Evolutionary conservation across 352 stramenopile genomes (phyloP).

Genomic region (Phytophthora melonis): DNA sequence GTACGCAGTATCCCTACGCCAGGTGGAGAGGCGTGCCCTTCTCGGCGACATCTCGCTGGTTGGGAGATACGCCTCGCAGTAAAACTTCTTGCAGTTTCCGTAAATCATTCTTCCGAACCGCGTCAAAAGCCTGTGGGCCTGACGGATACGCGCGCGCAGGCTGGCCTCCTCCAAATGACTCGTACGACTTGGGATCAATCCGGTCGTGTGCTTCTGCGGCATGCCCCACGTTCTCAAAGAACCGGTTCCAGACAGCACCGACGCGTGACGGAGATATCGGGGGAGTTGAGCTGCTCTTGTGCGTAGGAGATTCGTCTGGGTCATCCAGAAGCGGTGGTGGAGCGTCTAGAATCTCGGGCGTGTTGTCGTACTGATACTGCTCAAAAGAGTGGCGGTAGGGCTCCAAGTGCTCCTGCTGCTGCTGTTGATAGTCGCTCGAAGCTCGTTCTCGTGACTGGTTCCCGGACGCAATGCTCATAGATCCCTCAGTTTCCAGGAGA

Average conservation of each 20-base stretch:
- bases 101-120: conserved; percentile 57
- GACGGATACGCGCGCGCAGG: neutral
- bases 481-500: conserved; percentile 27
- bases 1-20: conserved; percentile 44
- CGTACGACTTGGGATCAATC: conserved; percentile 5
- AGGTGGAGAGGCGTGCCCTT: conserved; percentile 78
- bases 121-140: conserved; percentile 53
- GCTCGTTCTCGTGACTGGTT: conserved; percentile 28
- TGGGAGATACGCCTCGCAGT: conserved; percentile 57
- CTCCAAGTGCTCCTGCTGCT: conserved; percentile 17
- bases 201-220: conserved; percentile 27
- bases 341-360: conserved; percentile 19
- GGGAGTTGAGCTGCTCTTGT: conserved; percentile 12
- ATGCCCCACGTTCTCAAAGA: conserved; percentile 76
- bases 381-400: conserved; percentile 20
- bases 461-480: conserved; percentile 20
- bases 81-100: conserved; percentile 58
- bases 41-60: conserved; percentile 65
- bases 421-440: conserved; percentile 32
- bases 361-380: conserved; percentile 27
- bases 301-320: conserved; percentile 15
- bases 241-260: conserved; percentile 77
- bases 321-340: conserved; percentile 24
- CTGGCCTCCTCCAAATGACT: neutral
- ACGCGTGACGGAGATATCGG: conserved; percentile 54